Percentiles rank a stretch among this genome's conserved stretches.
Conservation (phyloP, 352 stramenopile species). For the Blastocystis sp. region DNA sequence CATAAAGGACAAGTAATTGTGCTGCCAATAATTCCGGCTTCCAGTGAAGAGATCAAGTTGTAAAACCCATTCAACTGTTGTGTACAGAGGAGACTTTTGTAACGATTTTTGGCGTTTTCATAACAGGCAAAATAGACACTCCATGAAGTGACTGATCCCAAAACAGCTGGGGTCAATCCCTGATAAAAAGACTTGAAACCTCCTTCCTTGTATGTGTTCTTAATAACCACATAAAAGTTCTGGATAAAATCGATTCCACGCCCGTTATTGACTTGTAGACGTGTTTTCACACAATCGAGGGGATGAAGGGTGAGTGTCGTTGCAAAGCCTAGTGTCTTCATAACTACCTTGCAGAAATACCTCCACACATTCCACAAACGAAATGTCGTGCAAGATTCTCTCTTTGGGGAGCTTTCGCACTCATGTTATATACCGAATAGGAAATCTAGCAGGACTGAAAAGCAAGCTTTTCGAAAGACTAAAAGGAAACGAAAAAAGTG, state of each 20-base stretch:
- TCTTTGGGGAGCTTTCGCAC: not conserved
- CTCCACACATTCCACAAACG: constrained; percentile 54
- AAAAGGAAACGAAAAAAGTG: not conserved
- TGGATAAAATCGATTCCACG: constrained; percentile 10
- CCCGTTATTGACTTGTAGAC: not conserved
- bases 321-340: not conserved
- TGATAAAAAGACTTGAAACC: constrained; percentile 50
- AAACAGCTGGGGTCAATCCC: constrained; percentile 13
- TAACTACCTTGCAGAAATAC: not conserved
- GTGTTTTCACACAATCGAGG: constrained; percentile 33
- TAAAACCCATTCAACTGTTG: constrained; percentile 48
- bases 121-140: constrained; percentile 50
- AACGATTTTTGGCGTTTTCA: constrained; percentile 60
- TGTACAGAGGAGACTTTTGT: not conserved
- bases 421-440: not conserved
- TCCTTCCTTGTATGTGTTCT: constrained; percentile 31
- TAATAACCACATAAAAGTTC: constrained; percentile 18
- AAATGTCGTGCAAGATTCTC: constrained; percentile 50
- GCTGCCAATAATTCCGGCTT: constrained; percentile 48
- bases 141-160: constrained; percentile 50
- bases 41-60: constrained; percentile 53
- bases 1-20: constrained; percentile 51
- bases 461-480: not conserved
- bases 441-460: not conserved
- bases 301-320: constrained; percentile 25